Percentiles rank a stretch among this genome's conserved stretches.
phyloP scores from a whole-genome alignment of 306 rosid genomes.

The Trifolium repens region DNA sequence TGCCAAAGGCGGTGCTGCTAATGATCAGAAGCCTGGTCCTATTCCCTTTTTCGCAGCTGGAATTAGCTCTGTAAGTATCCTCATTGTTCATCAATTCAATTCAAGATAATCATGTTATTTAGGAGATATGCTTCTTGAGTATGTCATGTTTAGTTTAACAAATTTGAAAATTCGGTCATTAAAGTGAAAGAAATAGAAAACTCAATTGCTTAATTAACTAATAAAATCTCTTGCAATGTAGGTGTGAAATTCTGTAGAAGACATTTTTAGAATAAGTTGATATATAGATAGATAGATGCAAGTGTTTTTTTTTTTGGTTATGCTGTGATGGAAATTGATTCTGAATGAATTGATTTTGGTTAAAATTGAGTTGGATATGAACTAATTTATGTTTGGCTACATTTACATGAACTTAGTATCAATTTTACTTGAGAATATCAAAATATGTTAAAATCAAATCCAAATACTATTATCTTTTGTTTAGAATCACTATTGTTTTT shows the following conservation, averaged over 20 bases:
- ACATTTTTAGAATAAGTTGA: neutral
- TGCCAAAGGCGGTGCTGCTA: slow-evolving; percentile 63
- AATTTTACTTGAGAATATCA: neutral
- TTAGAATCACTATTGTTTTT: neutral
- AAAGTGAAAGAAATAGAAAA: too few relatives aligned
- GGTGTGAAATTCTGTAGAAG: neutral
- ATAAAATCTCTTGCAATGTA: neutral
- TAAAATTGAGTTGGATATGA: neutral
- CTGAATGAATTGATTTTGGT: neutral
- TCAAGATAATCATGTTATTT: too few relatives aligned
- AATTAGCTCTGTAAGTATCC: slow-evolving; percentile 76
- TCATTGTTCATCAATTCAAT: neutral
- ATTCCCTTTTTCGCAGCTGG: slow-evolving; percentile 97
- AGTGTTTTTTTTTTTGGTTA: neutral
- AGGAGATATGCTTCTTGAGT: too few relatives aligned
- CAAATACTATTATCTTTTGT: neutral
- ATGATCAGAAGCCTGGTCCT: slow-evolving; percentile 82
- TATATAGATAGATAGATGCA: neutral
- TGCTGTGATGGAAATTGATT: neutral
- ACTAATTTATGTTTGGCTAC: neutral
- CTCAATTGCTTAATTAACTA: too few relatives aligned
- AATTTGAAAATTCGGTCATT: too few relatives aligned
- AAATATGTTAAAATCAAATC: neutral
- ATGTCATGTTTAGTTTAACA: too few relatives aligned
- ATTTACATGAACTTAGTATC: neutral